A percentile compares a stretch with the other conserved stretches of the same genome.
Conservation (phyloP, 1,139 yeast species). For the Yamadazyma songkhlaensis region DNA sequence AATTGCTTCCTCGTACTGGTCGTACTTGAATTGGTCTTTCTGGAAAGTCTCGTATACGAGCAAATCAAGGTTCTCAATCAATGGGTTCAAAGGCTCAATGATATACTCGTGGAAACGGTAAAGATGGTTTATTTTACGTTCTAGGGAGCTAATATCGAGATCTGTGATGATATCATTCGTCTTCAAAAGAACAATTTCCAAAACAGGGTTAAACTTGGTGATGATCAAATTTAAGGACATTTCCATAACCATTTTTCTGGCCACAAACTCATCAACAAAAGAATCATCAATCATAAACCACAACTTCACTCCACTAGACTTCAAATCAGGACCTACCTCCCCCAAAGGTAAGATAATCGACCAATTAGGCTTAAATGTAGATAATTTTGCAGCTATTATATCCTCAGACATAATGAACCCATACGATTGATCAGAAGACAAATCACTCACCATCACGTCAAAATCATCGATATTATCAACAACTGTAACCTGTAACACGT, state of each 20-base stretch:
- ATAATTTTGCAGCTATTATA: background rate
- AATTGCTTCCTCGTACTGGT: conserved; percentile 65
- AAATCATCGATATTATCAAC: background rate
- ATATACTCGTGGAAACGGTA: conserved; percentile 10
- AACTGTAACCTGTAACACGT: background rate
- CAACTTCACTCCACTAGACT: background rate
- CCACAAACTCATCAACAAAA: background rate
- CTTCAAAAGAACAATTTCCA: conserved; percentile 3
- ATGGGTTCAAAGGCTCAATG: conserved; percentile 67
- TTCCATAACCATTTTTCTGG: background rate
- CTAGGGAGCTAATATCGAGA: background rate
- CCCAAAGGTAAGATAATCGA: conserved; percentile 1
- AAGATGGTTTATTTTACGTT: background rate
- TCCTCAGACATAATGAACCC: conserved; percentile 1
- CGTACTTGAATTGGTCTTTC: conserved; percentile 64
- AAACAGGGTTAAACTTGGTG: background rate
- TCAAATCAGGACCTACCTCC: background rate
- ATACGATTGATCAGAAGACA: background rate
- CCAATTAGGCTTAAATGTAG: background rate
- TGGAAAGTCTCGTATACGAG: conserved; percentile 69
- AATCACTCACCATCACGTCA: background rate
- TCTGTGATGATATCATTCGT: background rate
- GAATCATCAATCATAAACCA: conserved; percentile 1
- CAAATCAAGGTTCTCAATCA: conserved; percentile 52
- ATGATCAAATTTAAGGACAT: conserved; percentile 2